Conservation (phyloP, 495 filamentous ascomycete genomes). For the Aspergillus hancockii region DNA sequence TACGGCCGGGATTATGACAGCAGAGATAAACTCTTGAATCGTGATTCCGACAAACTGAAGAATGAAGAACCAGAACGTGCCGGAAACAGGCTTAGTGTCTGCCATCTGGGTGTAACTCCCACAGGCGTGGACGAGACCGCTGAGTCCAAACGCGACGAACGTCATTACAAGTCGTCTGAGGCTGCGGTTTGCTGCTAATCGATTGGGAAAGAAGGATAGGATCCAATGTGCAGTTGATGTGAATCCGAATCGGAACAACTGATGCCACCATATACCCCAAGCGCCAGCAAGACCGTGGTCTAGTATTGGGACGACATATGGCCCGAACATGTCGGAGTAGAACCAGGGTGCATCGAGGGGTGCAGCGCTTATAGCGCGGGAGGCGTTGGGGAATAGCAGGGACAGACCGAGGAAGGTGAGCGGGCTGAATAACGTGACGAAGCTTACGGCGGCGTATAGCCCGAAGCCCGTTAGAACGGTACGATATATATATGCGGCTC, state of each 20-base stretch:
- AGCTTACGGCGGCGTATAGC: slow-evolving; percentile 55
- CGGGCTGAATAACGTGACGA: slow-evolving; percentile 55
- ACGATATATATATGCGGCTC: slow-evolving; percentile 49
- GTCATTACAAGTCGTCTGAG: slow-evolving; percentile 32
- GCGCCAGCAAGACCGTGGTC: slow-evolving; percentile 70
- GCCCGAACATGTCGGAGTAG: slow-evolving; percentile 65
- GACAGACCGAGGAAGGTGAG: slow-evolving; percentile 59
- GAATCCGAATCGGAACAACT: slow-evolving; percentile 77
- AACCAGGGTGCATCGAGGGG: slow-evolving; percentile 61
- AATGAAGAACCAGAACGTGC: slow-evolving; percentile 58
- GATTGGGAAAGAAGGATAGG: slow-evolving; percentile 36
- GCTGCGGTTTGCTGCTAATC: slow-evolving; percentile 9
- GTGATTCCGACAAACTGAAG: slow-evolving; percentile 56
- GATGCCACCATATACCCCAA: slow-evolving; percentile 90
- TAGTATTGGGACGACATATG: slow-evolving; percentile 51
- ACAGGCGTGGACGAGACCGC: slow-evolving; percentile 59
- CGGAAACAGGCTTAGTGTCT: slow-evolving; percentile 39
- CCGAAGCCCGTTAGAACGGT: slow-evolving; percentile 47
- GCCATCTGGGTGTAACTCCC: slow-evolving; percentile 57
- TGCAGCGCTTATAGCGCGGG: slow-evolving; percentile 38
- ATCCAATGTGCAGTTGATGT: slow-evolving; percentile 55
- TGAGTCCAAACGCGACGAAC: slow-evolving; percentile 56
- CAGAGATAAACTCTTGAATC: slow-evolving; percentile 43
- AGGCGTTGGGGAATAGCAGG: slow-evolving; percentile 40
- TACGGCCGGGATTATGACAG: slow-evolving; percentile 19